Evolutionary conservation across 2,329 filamentous ascomycete species (phyloP).

Genomic region (Fusarium sp.): DNA sequence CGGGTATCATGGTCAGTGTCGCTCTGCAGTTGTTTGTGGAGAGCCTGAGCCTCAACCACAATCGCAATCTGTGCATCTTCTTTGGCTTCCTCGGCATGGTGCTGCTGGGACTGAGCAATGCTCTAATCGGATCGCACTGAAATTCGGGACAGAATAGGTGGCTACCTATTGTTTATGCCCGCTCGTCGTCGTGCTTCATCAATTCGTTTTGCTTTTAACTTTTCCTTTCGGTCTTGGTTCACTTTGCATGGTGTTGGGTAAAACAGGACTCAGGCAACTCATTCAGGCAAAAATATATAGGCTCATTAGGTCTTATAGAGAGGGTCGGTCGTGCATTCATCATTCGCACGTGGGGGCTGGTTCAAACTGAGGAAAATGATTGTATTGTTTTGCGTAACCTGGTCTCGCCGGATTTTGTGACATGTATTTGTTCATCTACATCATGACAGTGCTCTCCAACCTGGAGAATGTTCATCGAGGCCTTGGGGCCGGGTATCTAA

Average conservation of each 20-base stretch:
- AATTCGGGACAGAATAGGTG: not conserved
- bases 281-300: conserved; percentile 7
- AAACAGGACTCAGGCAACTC: not conserved
- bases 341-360: conserved; percentile 7
- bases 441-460: conserved; percentile 17
- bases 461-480: conserved; percentile 10
- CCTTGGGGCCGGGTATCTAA: conserved; percentile 43
- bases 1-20: conserved; percentile 96
- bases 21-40: conserved; percentile 91
- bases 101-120: conserved; percentile 85
- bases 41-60: conserved; percentile 84
- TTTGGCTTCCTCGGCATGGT: conserved; percentile 91
- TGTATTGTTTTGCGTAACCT: conserved; percentile 1
- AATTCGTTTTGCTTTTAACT: not conserved
- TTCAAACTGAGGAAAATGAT: conserved; percentile 2
- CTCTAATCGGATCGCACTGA: conserved; percentile 75
- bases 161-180: not conserved
- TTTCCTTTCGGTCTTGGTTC: not conserved
- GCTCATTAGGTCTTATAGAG: conserved; percentile 37
- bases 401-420: conserved; percentile 11
- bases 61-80: conserved; percentile 79
- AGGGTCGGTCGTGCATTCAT: not conserved
- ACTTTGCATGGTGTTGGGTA: conserved; percentile 33
- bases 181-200: not conserved
- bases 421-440: conserved; percentile 18